phyloP scores from a whole-genome alignment of 371 early-diverging fungal species.

The Syncephalastrum racemosum region DNA sequence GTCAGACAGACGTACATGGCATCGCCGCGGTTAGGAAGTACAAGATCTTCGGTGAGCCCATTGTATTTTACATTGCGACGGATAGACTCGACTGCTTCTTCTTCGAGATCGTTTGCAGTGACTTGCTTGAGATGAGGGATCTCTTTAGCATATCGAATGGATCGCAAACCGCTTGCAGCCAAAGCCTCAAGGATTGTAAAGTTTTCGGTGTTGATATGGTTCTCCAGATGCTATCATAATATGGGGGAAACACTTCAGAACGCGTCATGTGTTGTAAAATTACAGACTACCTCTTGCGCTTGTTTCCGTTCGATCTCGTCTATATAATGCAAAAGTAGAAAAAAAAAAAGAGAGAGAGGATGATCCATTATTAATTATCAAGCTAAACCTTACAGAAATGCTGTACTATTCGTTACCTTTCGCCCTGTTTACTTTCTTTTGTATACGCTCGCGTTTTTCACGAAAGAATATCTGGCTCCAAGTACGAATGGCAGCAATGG shows the following conservation, averaged over 20 bases:
- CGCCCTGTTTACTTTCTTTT: conserved; percentile 44
- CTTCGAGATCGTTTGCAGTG: conserved; percentile 93
- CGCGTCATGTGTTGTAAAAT: not conserved
- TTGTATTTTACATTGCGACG: conserved; percentile 89
- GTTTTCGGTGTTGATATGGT: conserved; percentile 31
- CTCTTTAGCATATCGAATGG: conserved; percentile 98
- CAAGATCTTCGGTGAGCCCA: conserved; percentile 65
- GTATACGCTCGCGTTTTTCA: conserved; percentile 51
- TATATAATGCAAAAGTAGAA: not conserved
- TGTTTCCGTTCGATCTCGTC: conserved; percentile 25
- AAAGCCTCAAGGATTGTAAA: conserved; percentile 95
- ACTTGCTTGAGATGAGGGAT: conserved; percentile 82
- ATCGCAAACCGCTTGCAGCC: conserved; percentile 98
- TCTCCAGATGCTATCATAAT: conserved; percentile 20
- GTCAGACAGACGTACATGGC: conserved; percentile 57
- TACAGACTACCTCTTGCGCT: conserved; percentile 24
- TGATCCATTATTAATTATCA: too few species aligned
- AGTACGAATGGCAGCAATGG: conserved; percentile 88
- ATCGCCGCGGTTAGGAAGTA: conserved; percentile 83
- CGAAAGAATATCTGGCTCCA: conserved; percentile 77
- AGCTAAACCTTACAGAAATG: not conserved
- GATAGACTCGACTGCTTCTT: conserved; percentile 92
- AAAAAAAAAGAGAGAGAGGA: not conserved
- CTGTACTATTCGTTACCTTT: conserved; percentile 21
- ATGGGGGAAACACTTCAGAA: too few species aligned